These are phyloP conservation scores for Carallia pectinifolia DNA, from an alignment of 345 rosid species.

Conservation along the genomic window DNA sequence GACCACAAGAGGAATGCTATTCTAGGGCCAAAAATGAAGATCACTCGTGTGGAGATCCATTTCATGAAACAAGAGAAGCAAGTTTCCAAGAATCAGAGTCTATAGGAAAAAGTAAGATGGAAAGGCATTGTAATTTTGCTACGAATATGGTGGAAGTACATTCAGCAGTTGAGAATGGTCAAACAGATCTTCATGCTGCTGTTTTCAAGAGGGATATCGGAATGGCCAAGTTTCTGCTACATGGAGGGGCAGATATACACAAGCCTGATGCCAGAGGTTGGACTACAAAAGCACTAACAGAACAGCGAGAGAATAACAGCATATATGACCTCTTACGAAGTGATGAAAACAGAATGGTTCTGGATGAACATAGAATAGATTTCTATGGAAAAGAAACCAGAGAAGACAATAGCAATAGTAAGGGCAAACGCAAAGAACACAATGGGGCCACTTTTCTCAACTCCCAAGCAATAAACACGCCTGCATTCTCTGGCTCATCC, in stretches of 20 bases:
- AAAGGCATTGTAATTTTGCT: constrained; percentile 19
- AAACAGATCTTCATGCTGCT: constrained; percentile 50
- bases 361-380: constrained; percentile 53
- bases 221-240: constrained; percentile 57
- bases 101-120: constrained; percentile 32
- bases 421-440: constrained; percentile 24
- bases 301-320: constrained; percentile 44
- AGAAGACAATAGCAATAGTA: constrained; percentile 16
- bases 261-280: constrained; percentile 49
- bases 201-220: constrained; percentile 48
- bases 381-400: constrained; percentile 32
- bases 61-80: constrained; percentile 18
- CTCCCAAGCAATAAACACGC: constrained; percentile 21
- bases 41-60: constrained; percentile 25
- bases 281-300: constrained; percentile 53
- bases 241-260: constrained; percentile 45
- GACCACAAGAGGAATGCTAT: constrained; percentile 32
- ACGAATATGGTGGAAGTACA: constrained; percentile 17
- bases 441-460: constrained; percentile 24
- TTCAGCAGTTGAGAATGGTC: constrained; percentile 35
- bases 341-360: constrained; percentile 38
- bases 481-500: constrained; percentile 33
- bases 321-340: constrained; percentile 46
- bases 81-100: constrained; percentile 24
- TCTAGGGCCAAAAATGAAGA: constrained; percentile 26